Conservation (phyloP, 495 filamentous ascomycete species). For the Annulohypoxylon bovei region DNA sequence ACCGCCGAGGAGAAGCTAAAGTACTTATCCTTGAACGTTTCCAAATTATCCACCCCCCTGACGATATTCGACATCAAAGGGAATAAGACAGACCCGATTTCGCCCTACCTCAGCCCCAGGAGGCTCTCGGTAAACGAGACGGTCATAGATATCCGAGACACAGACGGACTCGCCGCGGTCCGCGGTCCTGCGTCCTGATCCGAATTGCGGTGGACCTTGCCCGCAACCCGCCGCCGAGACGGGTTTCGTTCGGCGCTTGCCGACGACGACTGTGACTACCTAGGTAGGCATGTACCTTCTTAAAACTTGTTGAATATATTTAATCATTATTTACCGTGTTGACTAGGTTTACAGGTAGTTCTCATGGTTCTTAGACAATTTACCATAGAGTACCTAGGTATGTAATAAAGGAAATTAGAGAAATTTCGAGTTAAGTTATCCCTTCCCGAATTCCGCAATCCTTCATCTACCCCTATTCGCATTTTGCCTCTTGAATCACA, state of each 20-base stretch:
- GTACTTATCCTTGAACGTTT: background rate
- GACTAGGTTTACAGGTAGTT: too few relatives aligned
- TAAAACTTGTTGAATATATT: too few relatives aligned
- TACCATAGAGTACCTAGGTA: too few relatives aligned
- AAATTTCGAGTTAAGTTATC: too few relatives aligned
- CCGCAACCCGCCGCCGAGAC: conserved; percentile 6
- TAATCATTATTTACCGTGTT: too few relatives aligned
- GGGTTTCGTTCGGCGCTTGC: background rate
- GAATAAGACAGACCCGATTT: background rate
- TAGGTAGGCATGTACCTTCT: background rate
- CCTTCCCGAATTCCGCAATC: too few relatives aligned
- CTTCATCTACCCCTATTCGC: too few relatives aligned
- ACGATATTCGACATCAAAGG: background rate
- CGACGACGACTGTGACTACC: background rate
- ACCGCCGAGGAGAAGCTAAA: background rate
- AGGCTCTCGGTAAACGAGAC: conserved; percentile 1
- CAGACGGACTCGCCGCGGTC: background rate
- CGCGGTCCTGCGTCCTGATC: background rate
- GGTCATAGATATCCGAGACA: background rate
- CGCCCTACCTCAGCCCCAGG: background rate
- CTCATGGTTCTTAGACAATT: too few relatives aligned
- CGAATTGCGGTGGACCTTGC: background rate
- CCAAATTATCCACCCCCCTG: background rate
- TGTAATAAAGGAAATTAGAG: too few relatives aligned
- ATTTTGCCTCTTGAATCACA: too few relatives aligned